A percentile compares a stretch with the other conserved stretches of the same genome.
phyloP scores from a whole-genome alignment of 345 rosid species.

The Clausena lansium region DNA sequence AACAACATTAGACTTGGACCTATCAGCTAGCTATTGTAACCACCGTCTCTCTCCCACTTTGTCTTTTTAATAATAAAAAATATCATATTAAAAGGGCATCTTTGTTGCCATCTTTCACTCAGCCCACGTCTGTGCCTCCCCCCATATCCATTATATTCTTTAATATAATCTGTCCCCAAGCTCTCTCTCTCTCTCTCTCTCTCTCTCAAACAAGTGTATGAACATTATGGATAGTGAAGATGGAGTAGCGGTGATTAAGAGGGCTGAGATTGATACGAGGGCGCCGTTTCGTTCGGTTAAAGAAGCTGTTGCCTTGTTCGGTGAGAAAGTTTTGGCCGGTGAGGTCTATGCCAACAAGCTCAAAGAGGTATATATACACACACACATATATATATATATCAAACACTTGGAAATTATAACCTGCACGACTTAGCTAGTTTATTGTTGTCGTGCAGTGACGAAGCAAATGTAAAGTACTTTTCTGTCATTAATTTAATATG shows the following conservation, averaged over 20 bases:
- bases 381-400: no score
- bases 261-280: slow-evolving; percentile 72
- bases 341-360: slow-evolving; percentile 62
- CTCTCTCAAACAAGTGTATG: not conserved
- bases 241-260: slow-evolving; percentile 29
- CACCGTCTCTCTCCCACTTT: slow-evolving; percentile 1
- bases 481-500: no score
- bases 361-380: slow-evolving; percentile 33
- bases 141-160: no score
- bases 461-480: no score
- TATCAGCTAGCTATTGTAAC: slow-evolving; percentile 15
- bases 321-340: slow-evolving; percentile 65
- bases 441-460: no score
- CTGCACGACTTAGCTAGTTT: not conserved
- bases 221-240: slow-evolving; percentile 26
- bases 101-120: slow-evolving; percentile 9
- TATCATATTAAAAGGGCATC: not conserved
- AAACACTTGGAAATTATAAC: not conserved
- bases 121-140: not conserved
- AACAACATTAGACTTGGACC: slow-evolving; percentile 10
- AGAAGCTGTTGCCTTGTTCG: slow-evolving; percentile 82
- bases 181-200: not conserved
- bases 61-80: not conserved
- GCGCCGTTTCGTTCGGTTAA: slow-evolving; percentile 76
- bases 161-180: no score